Evolutionary conservation across 345 rosid species (phyloP).

Genomic region (Camelina sativa): DNA sequence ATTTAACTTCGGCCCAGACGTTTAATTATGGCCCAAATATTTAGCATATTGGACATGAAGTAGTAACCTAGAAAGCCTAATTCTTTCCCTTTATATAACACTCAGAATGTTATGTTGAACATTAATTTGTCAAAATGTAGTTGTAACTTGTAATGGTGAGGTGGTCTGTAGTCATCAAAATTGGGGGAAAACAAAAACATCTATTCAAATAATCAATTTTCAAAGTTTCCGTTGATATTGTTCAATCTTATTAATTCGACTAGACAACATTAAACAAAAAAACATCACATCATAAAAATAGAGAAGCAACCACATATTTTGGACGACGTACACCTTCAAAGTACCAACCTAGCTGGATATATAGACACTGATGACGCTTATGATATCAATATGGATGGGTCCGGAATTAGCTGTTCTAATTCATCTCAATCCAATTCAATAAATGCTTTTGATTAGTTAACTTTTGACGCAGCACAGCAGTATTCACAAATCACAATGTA

Average conservation of each 20-base stretch:
- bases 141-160: slow-evolving; percentile 1
- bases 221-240: neutral
- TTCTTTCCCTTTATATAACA: no score
- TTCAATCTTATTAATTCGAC: slow-evolving; percentile 1
- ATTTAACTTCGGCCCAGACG: slow-evolving; percentile 14
- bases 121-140: neutral
- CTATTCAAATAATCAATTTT: neutral
- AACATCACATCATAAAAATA: slow-evolving; percentile 23
- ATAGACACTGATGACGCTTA: slow-evolving; percentile 23
- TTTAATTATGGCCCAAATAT: slow-evolving; percentile 7
- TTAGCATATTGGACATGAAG: slow-evolving; percentile 7
- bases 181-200: neutral
- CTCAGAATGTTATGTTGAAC: neutral
- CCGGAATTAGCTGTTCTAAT: slow-evolving; percentile 38
- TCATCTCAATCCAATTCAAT: slow-evolving; percentile 22
- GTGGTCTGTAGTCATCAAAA: neutral
- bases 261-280: slow-evolving; percentile 20
- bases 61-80: neutral
- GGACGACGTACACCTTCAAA: slow-evolving; percentile 28
- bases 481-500: neutral
- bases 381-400: slow-evolving; percentile 21
- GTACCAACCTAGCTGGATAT: slow-evolving; percentile 41
- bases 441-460: slow-evolving; percentile 1
- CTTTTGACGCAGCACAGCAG: neutral
- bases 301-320: slow-evolving; percentile 20